Conservation (phyloP, 2,329 filamentous ascomycete genomes). For the Alternaria sp. region DNA sequence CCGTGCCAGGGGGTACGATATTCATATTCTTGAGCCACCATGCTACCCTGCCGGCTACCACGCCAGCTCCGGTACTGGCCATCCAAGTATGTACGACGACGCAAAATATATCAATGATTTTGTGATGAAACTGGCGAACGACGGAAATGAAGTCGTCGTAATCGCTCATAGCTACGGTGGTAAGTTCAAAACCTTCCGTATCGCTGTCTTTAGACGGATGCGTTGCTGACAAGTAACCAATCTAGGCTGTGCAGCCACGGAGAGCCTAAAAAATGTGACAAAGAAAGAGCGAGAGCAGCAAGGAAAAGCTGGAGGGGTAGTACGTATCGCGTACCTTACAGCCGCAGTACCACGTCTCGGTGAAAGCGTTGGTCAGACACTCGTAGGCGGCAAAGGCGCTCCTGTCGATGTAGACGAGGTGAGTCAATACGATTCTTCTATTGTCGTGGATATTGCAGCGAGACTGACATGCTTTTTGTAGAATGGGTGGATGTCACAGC, state of each 20-base stretch:
- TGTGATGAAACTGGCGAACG: constrained; percentile 32
- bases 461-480: neutral
- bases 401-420: constrained; percentile 21
- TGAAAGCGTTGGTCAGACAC: constrained; percentile 5
- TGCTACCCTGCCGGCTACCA: constrained; percentile 22
- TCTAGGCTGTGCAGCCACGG: constrained; percentile 31
- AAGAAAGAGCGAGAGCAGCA: constrained; percentile 34
- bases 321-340: constrained; percentile 33
- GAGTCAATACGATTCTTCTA: neutral
- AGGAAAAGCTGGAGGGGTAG: constrained; percentile 45
- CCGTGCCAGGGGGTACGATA: constrained; percentile 21
- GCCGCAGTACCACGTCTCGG: constrained; percentile 28
- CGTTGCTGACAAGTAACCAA: neutral
- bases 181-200: neutral
- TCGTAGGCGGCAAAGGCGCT: constrained; percentile 1
- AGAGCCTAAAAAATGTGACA: constrained; percentile 39
- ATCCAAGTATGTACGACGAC: constrained; percentile 41
- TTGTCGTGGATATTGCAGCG: neutral
- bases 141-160: constrained; percentile 49
- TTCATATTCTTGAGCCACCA: constrained; percentile 23
- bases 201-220: neutral
- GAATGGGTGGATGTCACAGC: constrained; percentile 27
- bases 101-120: constrained; percentile 37
- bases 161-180: constrained; percentile 52
- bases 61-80: constrained; percentile 1